Evolutionary conservation across 495 filamentous ascomycete species (phyloP).

Genomic region (Cairneyella variabilis): DNA sequence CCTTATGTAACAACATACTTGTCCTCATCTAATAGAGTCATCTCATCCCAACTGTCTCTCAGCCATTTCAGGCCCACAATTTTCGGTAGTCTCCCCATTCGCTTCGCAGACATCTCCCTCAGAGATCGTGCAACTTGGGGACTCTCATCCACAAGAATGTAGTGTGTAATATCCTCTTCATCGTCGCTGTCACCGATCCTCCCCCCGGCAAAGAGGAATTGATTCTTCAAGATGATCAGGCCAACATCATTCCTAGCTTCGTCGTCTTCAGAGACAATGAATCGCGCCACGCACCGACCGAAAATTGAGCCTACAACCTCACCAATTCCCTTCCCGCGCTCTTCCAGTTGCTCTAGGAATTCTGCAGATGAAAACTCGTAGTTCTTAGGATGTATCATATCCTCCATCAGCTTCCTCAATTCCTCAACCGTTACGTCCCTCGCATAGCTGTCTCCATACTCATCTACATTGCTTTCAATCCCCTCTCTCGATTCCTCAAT

Average conservation of each 20-base stretch:
- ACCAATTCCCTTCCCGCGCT: conserved; percentile 47
- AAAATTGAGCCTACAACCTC: conserved; percentile 65
- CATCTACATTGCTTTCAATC: conserved; percentile 58
- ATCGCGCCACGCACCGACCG: conserved; percentile 51
- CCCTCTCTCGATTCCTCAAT: conserved; percentile 28
- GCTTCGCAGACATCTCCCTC: conserved; percentile 37
- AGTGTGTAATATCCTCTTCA: conserved; percentile 58
- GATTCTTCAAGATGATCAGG: conserved; percentile 9
- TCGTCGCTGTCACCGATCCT: conserved; percentile 40
- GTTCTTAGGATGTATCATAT: conserved; percentile 35
- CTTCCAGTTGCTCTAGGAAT: conserved; percentile 52
- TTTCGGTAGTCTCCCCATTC: conserved; percentile 57
- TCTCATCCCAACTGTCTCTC: conserved; percentile 71
- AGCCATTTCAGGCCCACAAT: conserved; percentile 73
- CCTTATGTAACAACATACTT: conserved; percentile 7
- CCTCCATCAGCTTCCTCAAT: conserved; percentile 50
- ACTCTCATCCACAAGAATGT: conserved; percentile 45
- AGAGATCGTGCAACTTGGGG: conserved; percentile 37
- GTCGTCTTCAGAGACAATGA: conserved; percentile 32
- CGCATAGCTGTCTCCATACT: conserved; percentile 79
- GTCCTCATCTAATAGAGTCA: conserved; percentile 75
- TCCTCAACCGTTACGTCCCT: conserved; percentile 66
- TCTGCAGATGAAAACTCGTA: conserved; percentile 23
- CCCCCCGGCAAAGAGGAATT: conserved; percentile 59
- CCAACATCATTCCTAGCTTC: conserved; percentile 26